Evolutionary conservation across 2,329 filamentous ascomycete genomes (phyloP), one percentile per base, ranked within the genome.

Genomic region (Ophiostoma tasmaniense): DNA sequence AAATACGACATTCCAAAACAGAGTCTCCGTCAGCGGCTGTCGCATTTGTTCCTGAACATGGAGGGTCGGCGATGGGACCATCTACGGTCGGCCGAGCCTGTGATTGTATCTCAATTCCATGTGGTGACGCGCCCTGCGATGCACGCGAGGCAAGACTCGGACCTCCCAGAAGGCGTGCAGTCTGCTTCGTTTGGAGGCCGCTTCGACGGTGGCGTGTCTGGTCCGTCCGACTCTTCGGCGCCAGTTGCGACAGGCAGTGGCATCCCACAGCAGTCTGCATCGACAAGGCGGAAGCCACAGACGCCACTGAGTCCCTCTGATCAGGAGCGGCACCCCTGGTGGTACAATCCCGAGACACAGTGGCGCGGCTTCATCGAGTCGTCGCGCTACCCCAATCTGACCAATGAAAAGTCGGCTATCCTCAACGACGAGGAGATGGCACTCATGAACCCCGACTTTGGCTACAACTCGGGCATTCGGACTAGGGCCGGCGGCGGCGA

Each of bases 31-130:
- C 59, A 64, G 11, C 72, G 70, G 2, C 76, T 86, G 25, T 81
- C 82, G 67, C 79, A 80, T 67, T 76, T 85, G 28, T 79, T 86
- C 67, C 78, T 73, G 68, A 77, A 76, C 72, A 81, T 84, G 72
- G 80, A 84, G 62, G 81, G 78, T 37, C 75, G 80, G 68, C 81
- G 76, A 76, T 87, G 85, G 85, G 85, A 88, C 73, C 84, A 88
- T 73, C 75, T 87, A 67, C 83, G 85, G 67, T 83, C 84, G 2
- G 80, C 83, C 42, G 85, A 87, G 70, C 85, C 85, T 3, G 84
- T 87, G 71, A 86, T 88, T 71, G 83, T 87, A 65, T 79, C 84
- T 8, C 73, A 73, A 68, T 71, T 68, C 30, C 70, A 71, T 30
- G 72, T 72, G 5, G 67, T 66, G 28, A 67, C 70, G 22, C 64